Base-by-base conservation (phyloP, 1,284 basidiomycete genomes). In the Hemileia vastatrix region DNA sequence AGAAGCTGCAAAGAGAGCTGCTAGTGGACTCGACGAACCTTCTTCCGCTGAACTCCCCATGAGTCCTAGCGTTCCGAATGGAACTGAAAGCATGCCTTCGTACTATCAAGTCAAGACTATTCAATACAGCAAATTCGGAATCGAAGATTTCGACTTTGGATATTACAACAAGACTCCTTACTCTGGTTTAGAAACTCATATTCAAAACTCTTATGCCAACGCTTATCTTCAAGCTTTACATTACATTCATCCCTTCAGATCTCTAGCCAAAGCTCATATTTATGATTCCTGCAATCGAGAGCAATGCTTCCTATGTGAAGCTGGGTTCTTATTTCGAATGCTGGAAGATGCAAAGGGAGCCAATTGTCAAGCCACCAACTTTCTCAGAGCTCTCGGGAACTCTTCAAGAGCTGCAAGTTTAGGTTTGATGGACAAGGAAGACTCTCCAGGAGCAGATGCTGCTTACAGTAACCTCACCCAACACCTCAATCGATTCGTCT, bases 141-240 rank as follows among this genome's bases (percentile, higher is more conserved):
- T 96, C 23, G 94, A 94, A 75, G 94, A 98, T 77, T 98, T 98
- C 72, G 94, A 98, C 76, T 98, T 98, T 72, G 93, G 82, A 88
- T 89, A 72, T 74, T 95, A 90, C 77, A 95, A 95, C 76, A 85
- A 84, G 72, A 97, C 94, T 0, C 76, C 81, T 19, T 92, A 84
- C 72, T 91, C 89, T 63, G 94, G 94, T 4, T 81, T 98, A 54
- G 94, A 98, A 77, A 96, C 94, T 1, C 91, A 97, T 74, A 97
- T 97, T 65, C 81, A 89, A 57, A 95, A 96, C 76, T 96, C 91
- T 18, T 98, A 98, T 77, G 95, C 93, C 31, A 98, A 98, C 74
- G 80, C 91, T 0, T 77, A 96, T 27, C 78, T 98, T 1, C 94
- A 98, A 76, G 84, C 87, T 3, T 82, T 97, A 76, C 88, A 95